A percentile compares a stretch with the other conserved stretches of the same genome.
phyloP scores from a whole-genome alignment of 371 early-diverging fungal genomes.

The Mycotypha africana region DNA sequence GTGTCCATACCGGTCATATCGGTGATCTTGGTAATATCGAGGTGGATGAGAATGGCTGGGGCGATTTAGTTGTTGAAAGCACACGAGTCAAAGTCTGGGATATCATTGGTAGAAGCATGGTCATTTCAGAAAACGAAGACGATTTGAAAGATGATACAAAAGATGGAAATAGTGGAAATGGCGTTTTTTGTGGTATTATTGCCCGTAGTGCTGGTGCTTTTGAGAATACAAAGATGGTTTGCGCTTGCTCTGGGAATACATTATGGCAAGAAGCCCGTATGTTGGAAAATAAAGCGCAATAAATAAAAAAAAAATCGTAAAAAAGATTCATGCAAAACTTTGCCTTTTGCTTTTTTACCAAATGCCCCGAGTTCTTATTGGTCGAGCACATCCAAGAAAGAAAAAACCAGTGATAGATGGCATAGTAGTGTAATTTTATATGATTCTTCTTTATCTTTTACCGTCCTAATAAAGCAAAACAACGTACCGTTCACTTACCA shows the following conservation, averaged over 20 bases:
- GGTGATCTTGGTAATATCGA: constrained; percentile 68
- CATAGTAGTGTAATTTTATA: no score
- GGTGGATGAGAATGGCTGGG: constrained; percentile 71
- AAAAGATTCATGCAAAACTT: no score
- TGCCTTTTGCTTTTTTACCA: no score
- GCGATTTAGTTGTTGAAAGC: constrained; percentile 69
- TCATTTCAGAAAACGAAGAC: constrained; percentile 51
- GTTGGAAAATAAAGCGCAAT: constrained; percentile 7
- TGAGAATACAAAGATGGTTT: constrained; percentile 85
- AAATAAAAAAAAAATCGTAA: background rate
- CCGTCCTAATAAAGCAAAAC: no score
- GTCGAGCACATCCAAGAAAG: no score
- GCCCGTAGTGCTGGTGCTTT: constrained; percentile 89
- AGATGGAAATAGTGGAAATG: constrained; percentile 61
- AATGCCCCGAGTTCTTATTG: no score
- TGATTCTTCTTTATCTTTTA: no score
- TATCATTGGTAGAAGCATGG: constrained; percentile 83
- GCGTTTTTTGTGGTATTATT: constrained; percentile 75
- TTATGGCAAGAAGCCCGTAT: constrained; percentile 78
- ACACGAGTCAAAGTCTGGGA: constrained; percentile 77
- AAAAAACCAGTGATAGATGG: no score
- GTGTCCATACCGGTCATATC: constrained; percentile 40
- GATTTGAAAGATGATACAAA: constrained; percentile 33
- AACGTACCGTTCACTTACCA: no score
- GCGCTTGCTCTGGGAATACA: constrained; percentile 82